phyloP scores from a whole-genome alignment of 768 basidiomycete genomes.

The Podaxis rugospora region DNA sequence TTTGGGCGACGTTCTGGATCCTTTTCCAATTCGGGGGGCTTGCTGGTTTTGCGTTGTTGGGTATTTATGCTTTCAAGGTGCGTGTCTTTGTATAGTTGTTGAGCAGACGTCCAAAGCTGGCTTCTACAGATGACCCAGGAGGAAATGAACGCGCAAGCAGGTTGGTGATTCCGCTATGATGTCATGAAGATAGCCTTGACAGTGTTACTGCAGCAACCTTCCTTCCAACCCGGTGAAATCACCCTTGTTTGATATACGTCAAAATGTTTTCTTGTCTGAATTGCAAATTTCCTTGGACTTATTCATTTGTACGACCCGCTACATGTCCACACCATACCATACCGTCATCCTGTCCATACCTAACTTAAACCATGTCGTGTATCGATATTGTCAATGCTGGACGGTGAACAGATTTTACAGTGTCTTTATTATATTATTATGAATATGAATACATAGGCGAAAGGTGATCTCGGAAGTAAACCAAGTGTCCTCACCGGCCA shows the following conservation, averaged over 20 bases:
- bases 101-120: slow-evolving; percentile 3
- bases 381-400: neutral
- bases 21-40: slow-evolving; percentile 71
- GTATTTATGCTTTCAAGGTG: slow-evolving; percentile 82
- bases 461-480: neutral
- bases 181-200: slow-evolving; percentile 9
- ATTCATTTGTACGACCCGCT: neutral
- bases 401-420: neutral
- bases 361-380: slow-evolving; percentile 2
- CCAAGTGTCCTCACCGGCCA: neutral
- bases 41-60: slow-evolving; percentile 74
- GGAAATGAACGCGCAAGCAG: slow-evolving; percentile 70
- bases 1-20: slow-evolving; percentile 87
- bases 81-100: slow-evolving; percentile 7
- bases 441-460: slow-evolving; percentile 7
- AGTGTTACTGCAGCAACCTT: slow-evolving; percentile 41
- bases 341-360: neutral
- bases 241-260: neutral
- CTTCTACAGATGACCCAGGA: slow-evolving; percentile 40
- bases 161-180: slow-evolving; percentile 28
- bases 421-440: slow-evolving; percentile 8
- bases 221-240: slow-evolving; percentile 47
- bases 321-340: neutral
- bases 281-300: neutral
- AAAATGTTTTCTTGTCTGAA: neutral